Evolutionary conservation across 2,329 filamentous ascomycete genomes (phyloP), one percentile per base, ranked within the genome.

Genomic region (Curvularia eragrostidis): DNA sequence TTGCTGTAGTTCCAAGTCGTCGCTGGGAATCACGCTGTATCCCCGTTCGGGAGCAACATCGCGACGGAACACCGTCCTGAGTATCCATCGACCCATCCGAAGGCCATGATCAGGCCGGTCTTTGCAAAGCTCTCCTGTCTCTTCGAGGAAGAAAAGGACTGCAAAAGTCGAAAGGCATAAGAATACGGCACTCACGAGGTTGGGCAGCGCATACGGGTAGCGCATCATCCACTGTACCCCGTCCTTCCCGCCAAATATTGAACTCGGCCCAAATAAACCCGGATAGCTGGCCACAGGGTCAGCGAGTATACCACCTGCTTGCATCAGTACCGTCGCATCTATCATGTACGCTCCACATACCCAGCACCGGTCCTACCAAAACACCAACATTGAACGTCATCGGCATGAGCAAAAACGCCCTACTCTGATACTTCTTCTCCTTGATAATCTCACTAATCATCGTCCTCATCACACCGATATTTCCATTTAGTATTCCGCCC

Each of bases 391-490:
- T 91, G 75, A 90, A 89, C 48, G 87, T 89, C 83, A 92, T 89
- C 0, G 85, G 85, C 53, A 88, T 64, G 8, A 88, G 76, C 34
- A 88, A 68, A 58, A 88, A 88, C 0, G 85, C 85, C 49, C 84
- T 77, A 24, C 75, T 78, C 59, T 81, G 80, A 54, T 75, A 89
- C 80, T 84, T 89, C 75, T 89, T 90, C 76, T 91, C 89, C 48
- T 83, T 81, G 36, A 91, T 85, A 32, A 90, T 88, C 74, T 92
- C 89, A 1, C 84, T 84, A 44, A 91, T 89, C 84, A 91, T 89
- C 0, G 88, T 91, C 59, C 89, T 80, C 87, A 91, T 89, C 3
- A 91, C 88, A 0, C 89, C 89, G 1, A 91, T 84, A 69, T 91
- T 92, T 1, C 89, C 89, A 71, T 91, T 91, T 48, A 91, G 74